Evolutionary conservation across 768 basidiomycete genomes (phyloP), one percentile per base, ranked within the genome.

Genomic region (Pseudohyphozyma bogoriensis): DNA sequence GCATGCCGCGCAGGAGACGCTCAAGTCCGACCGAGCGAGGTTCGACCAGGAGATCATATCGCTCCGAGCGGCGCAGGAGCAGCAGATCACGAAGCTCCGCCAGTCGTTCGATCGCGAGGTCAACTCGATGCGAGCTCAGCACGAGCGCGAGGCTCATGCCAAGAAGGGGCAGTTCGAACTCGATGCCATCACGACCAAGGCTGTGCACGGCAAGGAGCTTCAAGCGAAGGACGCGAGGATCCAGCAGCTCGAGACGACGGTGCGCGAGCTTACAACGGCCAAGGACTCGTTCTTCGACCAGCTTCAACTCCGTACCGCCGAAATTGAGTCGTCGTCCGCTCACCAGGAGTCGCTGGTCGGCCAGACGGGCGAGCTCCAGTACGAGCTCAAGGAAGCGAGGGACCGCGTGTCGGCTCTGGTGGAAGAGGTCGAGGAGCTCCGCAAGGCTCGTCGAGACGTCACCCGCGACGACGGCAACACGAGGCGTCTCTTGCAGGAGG

Each of bases 231-330:
- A 77, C 33, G 76, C 80, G 4, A 83, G 82, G 47, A 83, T 95
- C 51, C 74, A 79, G 10, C 76, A 81, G 12, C 79, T 97, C 35
- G 87, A 92, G 69, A 75, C 76, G 39, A 83, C 83, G 2, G 76
- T 89, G n/a, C 79, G 80, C 64, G 82, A 78, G 33, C 78, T 91
- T 11, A 81, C 82, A 18, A 74, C 77, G 31, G 87, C 90, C 71
- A 92, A 91, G 69, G 84, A 83, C 66, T 72, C 77, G 15, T 80
- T 89, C 64, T 97, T 96, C 71, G 87, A 92, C 66, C 82, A 86
- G 61, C 78, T 90, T 5, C 90, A 97, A 73, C 69, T 85, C 50
- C 84, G 87, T 33, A 89, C 93, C 72, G 91, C 87, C 20, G 92
- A 96, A 70, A 73, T 86, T 15, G 95, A 99, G 74, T 85, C 87